Conservation (phyloP, 108 stramenopile species). For the Cyclotella atomus region DNA sequence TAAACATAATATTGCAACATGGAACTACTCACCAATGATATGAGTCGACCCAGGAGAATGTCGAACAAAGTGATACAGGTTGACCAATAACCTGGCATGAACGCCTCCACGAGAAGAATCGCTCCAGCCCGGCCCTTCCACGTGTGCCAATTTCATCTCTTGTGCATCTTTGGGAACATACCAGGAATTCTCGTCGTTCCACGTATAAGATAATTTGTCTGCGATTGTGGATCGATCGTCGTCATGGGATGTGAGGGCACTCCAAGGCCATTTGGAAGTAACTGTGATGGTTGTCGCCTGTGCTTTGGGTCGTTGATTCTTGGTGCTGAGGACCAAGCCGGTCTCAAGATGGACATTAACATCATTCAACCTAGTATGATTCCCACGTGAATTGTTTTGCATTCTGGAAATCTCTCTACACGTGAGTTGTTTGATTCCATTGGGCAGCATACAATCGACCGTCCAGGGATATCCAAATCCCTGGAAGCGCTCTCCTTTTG, state of each 20-base stretch:
- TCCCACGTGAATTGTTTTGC: not conserved
- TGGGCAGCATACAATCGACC: conserved; percentile 28
- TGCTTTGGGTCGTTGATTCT: not conserved
- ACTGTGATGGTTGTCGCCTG: not conserved
- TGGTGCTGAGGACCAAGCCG: not conserved
- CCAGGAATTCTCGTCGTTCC: conserved; percentile 17
- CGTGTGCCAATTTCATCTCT: not conserved
- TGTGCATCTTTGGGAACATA: conserved; percentile 18
- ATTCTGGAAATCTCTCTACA: conserved; percentile 23
- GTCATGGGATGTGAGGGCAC: conserved; percentile 28
- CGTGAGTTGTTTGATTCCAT: conserved; percentile 27
- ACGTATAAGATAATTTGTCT: not conserved
- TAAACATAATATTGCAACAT: not conserved
- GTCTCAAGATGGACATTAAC: conserved; percentile 12
- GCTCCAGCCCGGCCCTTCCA: conserved; percentile 19
- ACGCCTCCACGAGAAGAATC: conserved; percentile 14
- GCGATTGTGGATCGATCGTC: conserved; percentile 28
- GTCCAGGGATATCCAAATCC: conserved; percentile 36
- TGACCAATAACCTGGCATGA: conserved; percentile 12
- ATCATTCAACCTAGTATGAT: conserved; percentile 5
- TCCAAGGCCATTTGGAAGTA: conserved; percentile 25
- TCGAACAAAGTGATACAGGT: conserved; percentile 30
- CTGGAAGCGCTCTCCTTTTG: conserved; percentile 4
- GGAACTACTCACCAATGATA: conserved; percentile 2
- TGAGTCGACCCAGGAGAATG: conserved; percentile 33